A percentile compares a stretch with the other conserved stretches of the same genome.
phyloP scores from a whole-genome alignment of 495 filamentous ascomycete species.

The Xylaria castorea region DNA sequence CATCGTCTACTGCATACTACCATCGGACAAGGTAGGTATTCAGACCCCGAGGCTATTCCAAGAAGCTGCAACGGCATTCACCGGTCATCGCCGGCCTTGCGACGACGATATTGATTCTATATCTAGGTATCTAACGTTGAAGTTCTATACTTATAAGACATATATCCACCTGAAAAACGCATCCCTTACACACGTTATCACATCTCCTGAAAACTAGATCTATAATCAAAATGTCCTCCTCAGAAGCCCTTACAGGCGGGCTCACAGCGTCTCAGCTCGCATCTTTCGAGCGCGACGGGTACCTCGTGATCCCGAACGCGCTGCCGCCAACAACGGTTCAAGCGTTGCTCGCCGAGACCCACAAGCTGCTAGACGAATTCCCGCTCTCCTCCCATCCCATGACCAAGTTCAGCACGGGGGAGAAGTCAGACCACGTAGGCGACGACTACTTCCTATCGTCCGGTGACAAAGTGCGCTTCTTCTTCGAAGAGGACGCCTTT shows the following conservation, averaged over 20 bases:
- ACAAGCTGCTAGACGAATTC: constrained; percentile 76
- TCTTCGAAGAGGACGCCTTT: constrained; percentile 92
- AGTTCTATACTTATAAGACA: neutral
- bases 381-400: constrained; percentile 81
- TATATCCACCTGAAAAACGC: neutral
- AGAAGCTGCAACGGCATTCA: constrained; percentile 3
- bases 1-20: too few species aligned
- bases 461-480: constrained; percentile 92
- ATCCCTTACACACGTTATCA: neutral
- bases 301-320: constrained; percentile 84
- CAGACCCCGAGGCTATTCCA: neutral
- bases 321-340: constrained; percentile 68
- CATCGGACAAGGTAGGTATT: neutral
- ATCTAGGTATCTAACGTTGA: neutral
- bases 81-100: constrained; percentile 8
- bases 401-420: constrained; percentile 89
- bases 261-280: constrained; percentile 76
- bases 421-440: constrained; percentile 76
- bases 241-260: constrained; percentile 42
- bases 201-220: neutral
- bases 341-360: constrained; percentile 75
- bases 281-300: constrained; percentile 81
- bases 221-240: constrained; percentile 29
- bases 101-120: neutral
- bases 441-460: constrained; percentile 92